These are phyloP conservation scores for Luffa acutangula DNA, from an alignment of 306 rosid genomes.

Conservation along the genomic window DNA sequence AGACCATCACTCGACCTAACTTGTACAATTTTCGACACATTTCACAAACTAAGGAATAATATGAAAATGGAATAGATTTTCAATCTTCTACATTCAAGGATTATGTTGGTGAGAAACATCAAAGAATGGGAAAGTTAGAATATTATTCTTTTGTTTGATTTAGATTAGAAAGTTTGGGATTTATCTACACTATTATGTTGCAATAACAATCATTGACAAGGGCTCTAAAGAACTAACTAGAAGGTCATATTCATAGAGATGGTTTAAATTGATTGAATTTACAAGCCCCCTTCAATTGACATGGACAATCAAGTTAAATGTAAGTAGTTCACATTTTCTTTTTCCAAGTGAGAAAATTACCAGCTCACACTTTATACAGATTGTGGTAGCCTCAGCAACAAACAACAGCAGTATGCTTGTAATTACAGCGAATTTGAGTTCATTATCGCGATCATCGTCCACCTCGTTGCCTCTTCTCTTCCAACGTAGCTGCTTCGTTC, in stretches of 20 bases:
- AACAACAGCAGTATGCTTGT: not conserved
- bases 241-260: not conserved
- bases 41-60: too few relatives aligned
- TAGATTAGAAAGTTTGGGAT: not conserved
- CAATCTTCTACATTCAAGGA: not conserved
- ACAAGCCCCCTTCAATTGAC: not conserved
- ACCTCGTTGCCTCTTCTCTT: slow-evolving; percentile 86
- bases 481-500: slow-evolving; percentile 78
- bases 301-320: not conserved
- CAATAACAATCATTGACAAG: not conserved
- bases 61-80: not conserved
- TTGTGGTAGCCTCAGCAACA: slow-evolving; percentile 43
- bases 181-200: not conserved
- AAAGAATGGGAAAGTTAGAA: not conserved
- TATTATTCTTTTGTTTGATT: not conserved
- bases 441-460: slow-evolving; percentile 43
- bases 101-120: not conserved
- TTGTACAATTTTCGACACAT: too few relatives aligned
- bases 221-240: not conserved
- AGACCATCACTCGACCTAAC: too few relatives aligned
- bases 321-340: not conserved
- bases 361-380: slow-evolving; percentile 78
- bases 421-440: slow-evolving; percentile 5
- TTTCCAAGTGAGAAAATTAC: slow-evolving; percentile 31
- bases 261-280: slow-evolving; percentile 2